Evolutionary conservation across 768 basidiomycete species (phyloP).

Genomic region (Tulasnella calospora): DNA sequence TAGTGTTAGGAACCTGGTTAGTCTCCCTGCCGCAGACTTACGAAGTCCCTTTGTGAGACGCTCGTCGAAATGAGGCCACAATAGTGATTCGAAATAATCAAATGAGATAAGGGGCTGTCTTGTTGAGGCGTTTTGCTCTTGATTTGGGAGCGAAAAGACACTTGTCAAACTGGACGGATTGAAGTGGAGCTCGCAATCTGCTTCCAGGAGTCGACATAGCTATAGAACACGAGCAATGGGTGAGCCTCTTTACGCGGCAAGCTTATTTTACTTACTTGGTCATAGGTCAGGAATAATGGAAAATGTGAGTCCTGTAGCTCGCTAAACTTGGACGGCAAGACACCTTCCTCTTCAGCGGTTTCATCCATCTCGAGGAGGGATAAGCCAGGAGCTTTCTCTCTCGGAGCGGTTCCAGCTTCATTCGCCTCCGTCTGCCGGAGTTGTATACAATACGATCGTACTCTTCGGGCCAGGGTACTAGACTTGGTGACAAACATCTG

Average conservation of each 20-base stretch:
- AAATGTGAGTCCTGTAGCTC: conserved; percentile 57
- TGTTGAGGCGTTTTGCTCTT: neutral
- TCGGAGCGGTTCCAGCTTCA: too few relatives aligned
- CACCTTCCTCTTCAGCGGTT: conserved; percentile 38
- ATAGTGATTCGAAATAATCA: conserved; percentile 44
- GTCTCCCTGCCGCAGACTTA: conserved; percentile 31
- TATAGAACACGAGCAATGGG: conserved; percentile 28
- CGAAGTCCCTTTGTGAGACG: conserved; percentile 50
- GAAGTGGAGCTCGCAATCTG: conserved; percentile 37
- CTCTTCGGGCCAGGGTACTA: conserved; percentile 53
- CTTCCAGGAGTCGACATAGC: conserved; percentile 50
- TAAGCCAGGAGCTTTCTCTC: neutral
- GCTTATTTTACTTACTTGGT: conserved; percentile 44
- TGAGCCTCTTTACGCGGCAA: neutral
- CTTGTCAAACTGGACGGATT: neutral
- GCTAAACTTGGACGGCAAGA: conserved; percentile 53
- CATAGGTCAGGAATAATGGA: conserved; percentile 64
- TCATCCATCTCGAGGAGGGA: conserved; percentile 38
- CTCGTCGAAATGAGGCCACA: conserved; percentile 59
- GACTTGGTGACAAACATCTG: conserved; percentile 28
- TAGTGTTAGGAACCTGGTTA: neutral
- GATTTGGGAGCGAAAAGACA: conserved; percentile 8
- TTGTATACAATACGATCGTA: conserved; percentile 58
- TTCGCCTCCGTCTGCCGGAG: conserved; percentile 45
- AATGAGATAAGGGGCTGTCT: conserved; percentile 40